phyloP scores from a whole-genome alignment of 305 asterid genomes.

The Fraxinus sp. region DNA sequence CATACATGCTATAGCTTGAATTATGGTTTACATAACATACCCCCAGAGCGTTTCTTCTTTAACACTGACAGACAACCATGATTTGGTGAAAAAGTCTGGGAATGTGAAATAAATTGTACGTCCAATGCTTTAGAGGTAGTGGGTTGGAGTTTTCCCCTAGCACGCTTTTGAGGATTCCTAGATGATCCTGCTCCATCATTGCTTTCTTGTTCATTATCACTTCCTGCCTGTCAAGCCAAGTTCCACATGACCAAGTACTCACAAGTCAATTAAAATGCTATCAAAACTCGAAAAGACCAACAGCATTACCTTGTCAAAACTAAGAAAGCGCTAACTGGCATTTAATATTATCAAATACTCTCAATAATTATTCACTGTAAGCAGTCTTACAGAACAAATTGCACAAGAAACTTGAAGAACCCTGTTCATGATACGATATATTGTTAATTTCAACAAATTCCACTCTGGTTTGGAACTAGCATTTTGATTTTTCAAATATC shows the following conservation, averaged over 20 bases:
- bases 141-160: slow-evolving; percentile 66
- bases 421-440: background rate
- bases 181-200: slow-evolving; percentile 81
- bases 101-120: slow-evolving; percentile 38
- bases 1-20: slow-evolving; percentile 15
- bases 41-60: slow-evolving; percentile 86
- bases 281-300: slow-evolving; percentile 11
- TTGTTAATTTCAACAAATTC: background rate
- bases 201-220: slow-evolving; percentile 84
- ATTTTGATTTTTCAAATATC: background rate
- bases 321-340: background rate
- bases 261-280: slow-evolving; percentile 8
- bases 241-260: slow-evolving; percentile 22
- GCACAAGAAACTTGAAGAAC: background rate
- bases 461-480: slow-evolving; percentile 13
- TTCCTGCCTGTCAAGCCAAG: slow-evolving; percentile 66
- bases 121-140: slow-evolving; percentile 51
- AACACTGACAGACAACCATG: slow-evolving; percentile 55
- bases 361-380: background rate
- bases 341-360: slow-evolving; percentile 15
- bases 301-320: slow-evolving; percentile 16
- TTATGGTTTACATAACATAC: slow-evolving; percentile 45
- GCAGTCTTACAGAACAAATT: slow-evolving; percentile 5
- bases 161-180: slow-evolving; percentile 71
- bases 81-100: slow-evolving; percentile 48